Evolutionary conservation across 2,329 filamentous ascomycete species (phyloP).

Genomic region (Knoxdaviesia proteae): DNA sequence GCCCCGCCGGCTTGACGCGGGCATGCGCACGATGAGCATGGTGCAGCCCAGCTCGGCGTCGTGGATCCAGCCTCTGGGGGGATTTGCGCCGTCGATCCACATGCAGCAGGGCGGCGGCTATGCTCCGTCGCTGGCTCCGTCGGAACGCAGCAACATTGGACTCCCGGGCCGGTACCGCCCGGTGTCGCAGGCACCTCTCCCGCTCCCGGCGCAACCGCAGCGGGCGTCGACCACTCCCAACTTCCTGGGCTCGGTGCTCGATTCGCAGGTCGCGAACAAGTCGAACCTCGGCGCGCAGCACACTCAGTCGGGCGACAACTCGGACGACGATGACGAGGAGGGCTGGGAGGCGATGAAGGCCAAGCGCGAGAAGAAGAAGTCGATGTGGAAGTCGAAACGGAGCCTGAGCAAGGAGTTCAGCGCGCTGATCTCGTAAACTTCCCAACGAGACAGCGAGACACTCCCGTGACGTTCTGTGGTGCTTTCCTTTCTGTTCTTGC

Average conservation of each 20-base stretch:
- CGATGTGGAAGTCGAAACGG: conserved; percentile 44
- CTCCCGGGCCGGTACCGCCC: conserved; percentile 79
- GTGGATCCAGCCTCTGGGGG: conserved; percentile 24
- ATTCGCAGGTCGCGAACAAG: too few relatives aligned
- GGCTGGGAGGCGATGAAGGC: conserved; percentile 52
- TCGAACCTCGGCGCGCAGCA: conserved; percentile 14
- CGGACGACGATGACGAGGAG: conserved; percentile 44
- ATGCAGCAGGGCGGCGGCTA: conserved; percentile 40
- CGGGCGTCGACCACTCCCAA: conserved; percentile 9
- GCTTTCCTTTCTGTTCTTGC: too few relatives aligned
- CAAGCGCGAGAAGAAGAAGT: conserved; percentile 46
- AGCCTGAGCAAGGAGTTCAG: conserved; percentile 24
- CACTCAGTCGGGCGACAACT: conserved; percentile 18
- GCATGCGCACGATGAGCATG: conserved; percentile 63
- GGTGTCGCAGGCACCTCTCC: conserved; percentile 42
- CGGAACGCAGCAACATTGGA: conserved; percentile 84
- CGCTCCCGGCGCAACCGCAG: conserved; percentile 9
- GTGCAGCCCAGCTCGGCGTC: conserved; percentile 45
- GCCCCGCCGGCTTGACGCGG: conserved; percentile 19
- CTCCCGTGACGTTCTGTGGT: too few relatives aligned
- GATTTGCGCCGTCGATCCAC: conserved; percentile 28
- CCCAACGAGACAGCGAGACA: too few relatives aligned
- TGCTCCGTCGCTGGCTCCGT: conserved; percentile 79
- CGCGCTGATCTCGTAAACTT: conserved; percentile 18
- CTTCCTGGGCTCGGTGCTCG: too few relatives aligned